Evolutionary conservation across 23 red algal genomes (phyloP).

Genomic region (Gracilaria domingensis): DNA sequence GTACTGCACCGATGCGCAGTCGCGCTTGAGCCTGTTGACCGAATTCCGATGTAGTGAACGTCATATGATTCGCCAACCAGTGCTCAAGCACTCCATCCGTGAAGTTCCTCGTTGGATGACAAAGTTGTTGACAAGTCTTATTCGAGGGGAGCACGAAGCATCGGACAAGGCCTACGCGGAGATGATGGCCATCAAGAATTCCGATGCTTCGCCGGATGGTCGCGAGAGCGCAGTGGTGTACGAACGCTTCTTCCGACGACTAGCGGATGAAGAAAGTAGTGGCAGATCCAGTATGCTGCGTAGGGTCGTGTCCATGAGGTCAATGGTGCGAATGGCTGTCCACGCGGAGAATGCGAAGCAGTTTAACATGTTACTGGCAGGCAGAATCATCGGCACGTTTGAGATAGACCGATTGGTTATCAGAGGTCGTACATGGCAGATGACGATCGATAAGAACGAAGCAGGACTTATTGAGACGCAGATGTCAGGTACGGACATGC

Average conservation of each 20-base stretch:
- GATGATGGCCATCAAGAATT: background rate
- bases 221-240: background rate
- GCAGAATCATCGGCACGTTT: conserved; percentile 17
- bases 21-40: conserved; percentile 15
- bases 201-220: conserved; percentile 1
- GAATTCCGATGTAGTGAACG: background rate
- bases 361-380: background rate
- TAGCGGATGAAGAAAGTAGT: background rate
- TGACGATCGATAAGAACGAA: background rate
- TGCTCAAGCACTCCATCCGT: conserved; percentile 9
- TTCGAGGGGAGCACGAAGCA: conserved; percentile 16
- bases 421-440: background rate
- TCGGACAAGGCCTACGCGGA: background rate
- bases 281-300: background rate
- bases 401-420: background rate
- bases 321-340: background rate
- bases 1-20: conserved; percentile 33
- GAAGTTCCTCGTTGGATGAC: conserved; percentile 27
- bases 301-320: background rate
- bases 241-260: background rate
- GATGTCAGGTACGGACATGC: background rate
- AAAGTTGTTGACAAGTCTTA: background rate
- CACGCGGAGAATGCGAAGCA: background rate
- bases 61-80: conserved; percentile 22
- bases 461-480: background rate